These are phyloP conservation scores for Elongisporangium senticosum DNA, from an alignment of 352 stramenopile genomes.

Conservation along the genomic window DNA sequence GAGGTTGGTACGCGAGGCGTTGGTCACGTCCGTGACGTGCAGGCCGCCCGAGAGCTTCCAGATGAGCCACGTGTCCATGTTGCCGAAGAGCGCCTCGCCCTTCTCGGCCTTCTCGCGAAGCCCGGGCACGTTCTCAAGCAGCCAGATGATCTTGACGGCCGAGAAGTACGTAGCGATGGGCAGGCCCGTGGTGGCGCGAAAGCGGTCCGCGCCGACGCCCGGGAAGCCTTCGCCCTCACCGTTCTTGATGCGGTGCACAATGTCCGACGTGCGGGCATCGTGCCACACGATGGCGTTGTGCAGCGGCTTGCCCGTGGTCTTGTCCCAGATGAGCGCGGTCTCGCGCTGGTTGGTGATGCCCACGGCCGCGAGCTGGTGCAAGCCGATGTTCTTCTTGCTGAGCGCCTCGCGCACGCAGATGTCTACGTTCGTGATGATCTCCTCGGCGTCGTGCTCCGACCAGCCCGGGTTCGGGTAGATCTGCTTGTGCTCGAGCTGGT, in stretches of 20 bases:
- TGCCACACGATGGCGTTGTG: constrained; percentile 99
- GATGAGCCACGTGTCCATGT: constrained; percentile 97
- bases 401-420: constrained; percentile 76
- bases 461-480: constrained; percentile 94
- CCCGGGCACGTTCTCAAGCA: constrained; percentile 92
- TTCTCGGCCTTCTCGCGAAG: constrained; percentile 84
- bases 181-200: constrained; percentile 88
- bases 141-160: constrained; percentile 96
- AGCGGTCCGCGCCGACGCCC: constrained; percentile 52
- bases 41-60: constrained; percentile 92
- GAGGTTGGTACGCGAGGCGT: constrained; percentile 95
- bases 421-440: constrained; percentile 91
- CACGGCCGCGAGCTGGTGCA: constrained; percentile 83
- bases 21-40: constrained; percentile 98
- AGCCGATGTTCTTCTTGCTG: constrained; percentile 51
- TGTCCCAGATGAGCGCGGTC: constrained; percentile 97
- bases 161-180: constrained; percentile 98
- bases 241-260: constrained; percentile 80
- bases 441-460: constrained; percentile 97
- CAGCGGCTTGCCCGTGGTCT: constrained; percentile 92
- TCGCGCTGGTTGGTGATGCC: constrained; percentile 99
- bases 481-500: constrained; percentile 97
- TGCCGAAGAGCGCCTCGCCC: constrained; percentile 93
- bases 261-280: constrained; percentile 92
- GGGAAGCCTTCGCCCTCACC: constrained; percentile 48